These are phyloP conservation scores for Termitomyces sp. DNA, from an alignment of 768 basidiomycete genomes.

Conservation along the genomic window DNA sequence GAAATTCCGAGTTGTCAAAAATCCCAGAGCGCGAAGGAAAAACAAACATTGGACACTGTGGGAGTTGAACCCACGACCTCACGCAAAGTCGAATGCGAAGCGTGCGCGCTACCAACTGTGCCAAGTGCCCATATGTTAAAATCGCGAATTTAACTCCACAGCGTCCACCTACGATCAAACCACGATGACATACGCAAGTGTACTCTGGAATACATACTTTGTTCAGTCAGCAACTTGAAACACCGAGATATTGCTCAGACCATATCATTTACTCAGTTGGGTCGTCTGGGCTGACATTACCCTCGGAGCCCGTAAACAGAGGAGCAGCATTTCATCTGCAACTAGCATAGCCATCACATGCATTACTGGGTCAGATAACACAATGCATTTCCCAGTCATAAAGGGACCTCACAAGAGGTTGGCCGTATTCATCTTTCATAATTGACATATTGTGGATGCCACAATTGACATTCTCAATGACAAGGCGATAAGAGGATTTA, in stretches of 20 bases:
- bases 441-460: neutral
- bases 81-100: too few species aligned
- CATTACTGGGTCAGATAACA: neutral
- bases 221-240: too few species aligned
- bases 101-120: too few species aligned
- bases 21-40: too few species aligned
- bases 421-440: neutral
- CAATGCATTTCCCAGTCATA: neutral
- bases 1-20: too few species aligned
- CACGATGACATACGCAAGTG: too few species aligned
- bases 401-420: neutral
- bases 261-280: neutral
- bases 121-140: too few species aligned
- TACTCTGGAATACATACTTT: too few species aligned
- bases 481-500: neutral
- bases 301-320: neutral
- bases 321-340: neutral
- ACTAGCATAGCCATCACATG: neutral
- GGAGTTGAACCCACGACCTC: too few species aligned
- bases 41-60: too few species aligned
- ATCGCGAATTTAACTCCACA: too few species aligned
- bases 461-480: neutral
- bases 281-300: neutral
- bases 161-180: too few species aligned
- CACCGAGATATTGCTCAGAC: neutral